Conservation (phyloP, 225 moss, liverwort and hornwort species). For the Lunularia cruciata region DNA sequence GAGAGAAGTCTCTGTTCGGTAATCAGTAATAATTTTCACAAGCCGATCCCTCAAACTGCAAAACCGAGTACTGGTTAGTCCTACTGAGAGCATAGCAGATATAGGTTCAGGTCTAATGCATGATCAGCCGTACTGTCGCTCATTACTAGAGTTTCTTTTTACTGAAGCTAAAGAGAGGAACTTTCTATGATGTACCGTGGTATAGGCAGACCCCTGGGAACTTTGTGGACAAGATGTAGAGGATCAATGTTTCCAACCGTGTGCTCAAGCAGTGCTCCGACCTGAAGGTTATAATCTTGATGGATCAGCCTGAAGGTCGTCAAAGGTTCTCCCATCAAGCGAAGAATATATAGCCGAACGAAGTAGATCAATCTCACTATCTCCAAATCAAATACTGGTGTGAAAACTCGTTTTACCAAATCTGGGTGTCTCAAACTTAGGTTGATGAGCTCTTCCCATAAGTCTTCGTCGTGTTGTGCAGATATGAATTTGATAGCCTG, state of each 20-base stretch:
- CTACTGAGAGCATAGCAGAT: no score
- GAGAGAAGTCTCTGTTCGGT: slow-evolving; percentile 92
- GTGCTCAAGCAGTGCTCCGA: slow-evolving; percentile 87
- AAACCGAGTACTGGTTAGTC: slow-evolving; percentile 22
- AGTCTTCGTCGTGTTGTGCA: slow-evolving; percentile 90
- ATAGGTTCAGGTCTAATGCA: no score
- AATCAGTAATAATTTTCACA: slow-evolving; percentile 91
- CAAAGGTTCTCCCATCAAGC: not conserved
- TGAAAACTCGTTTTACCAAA: slow-evolving; percentile 53
- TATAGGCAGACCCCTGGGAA: slow-evolving; percentile 86
- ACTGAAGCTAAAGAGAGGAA: no score
- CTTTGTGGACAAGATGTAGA: slow-evolving; percentile 77
- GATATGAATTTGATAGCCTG: slow-evolving; percentile 91
- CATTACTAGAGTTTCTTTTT: no score
- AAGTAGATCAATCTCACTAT: not conserved
- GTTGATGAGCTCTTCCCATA: slow-evolving; percentile 98
- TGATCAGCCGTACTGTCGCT: no score
- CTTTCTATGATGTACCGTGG: slow-evolving; percentile 49
- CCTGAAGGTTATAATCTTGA: slow-evolving; percentile 42
- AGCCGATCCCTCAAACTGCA: slow-evolving; percentile 85
- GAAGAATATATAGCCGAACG: not conserved
- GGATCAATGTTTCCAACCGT: slow-evolving; percentile 95
- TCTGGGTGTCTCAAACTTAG: slow-evolving; percentile 94
- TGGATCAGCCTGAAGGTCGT: no score
- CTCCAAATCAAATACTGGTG: not conserved